phyloP scores from a whole-genome alignment of 306 rosid genomes.

The Trifolium repens region DNA sequence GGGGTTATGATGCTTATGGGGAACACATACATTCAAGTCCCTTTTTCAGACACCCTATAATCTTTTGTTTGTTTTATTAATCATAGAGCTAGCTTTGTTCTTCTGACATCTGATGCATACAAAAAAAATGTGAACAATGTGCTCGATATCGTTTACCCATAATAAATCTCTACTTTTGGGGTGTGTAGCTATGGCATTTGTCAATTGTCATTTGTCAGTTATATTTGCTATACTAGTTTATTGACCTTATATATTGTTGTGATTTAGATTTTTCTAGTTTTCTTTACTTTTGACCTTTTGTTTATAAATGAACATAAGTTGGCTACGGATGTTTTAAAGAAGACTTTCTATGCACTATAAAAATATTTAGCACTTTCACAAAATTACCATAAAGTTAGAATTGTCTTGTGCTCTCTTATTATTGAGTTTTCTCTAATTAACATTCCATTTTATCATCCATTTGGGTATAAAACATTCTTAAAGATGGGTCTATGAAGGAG shows the following conservation, averaged over 20 bases:
- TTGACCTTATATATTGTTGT: conserved; percentile 10
- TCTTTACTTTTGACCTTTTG: conserved; percentile 6
- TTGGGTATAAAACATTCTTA: conserved; percentile 45
- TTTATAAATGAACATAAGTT: conserved; percentile 28
- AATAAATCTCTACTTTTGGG: not conserved
- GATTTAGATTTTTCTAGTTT: conserved; percentile 9
- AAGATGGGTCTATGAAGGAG: conserved; percentile 99
- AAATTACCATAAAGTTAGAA: conserved; percentile 4
- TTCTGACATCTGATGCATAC: conserved; percentile 18
- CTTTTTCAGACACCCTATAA: conserved; percentile 26
- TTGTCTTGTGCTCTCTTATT: conserved; percentile 1
- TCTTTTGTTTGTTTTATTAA: conserved; percentile 20
- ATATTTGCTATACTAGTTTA: conserved; percentile 23
- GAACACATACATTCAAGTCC: conserved; percentile 1
- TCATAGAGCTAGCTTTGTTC: conserved; percentile 27
- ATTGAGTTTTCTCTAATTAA: conserved; percentile 33
- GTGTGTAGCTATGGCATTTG: conserved; percentile 6
- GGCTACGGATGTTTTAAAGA: conserved; percentile 12
- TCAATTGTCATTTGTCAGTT: not conserved
- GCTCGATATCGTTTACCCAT: not conserved
- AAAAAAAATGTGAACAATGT: conserved; percentile 3
- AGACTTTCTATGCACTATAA: conserved; percentile 16
- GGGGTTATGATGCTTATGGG: conserved; percentile 16
- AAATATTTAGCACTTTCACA: conserved; percentile 6
- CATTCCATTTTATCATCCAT: conserved; percentile 37